phyloP scores from a whole-genome alignment of 2,329 filamentous ascomycete species.

The Claviceps cyperi region DNA sequence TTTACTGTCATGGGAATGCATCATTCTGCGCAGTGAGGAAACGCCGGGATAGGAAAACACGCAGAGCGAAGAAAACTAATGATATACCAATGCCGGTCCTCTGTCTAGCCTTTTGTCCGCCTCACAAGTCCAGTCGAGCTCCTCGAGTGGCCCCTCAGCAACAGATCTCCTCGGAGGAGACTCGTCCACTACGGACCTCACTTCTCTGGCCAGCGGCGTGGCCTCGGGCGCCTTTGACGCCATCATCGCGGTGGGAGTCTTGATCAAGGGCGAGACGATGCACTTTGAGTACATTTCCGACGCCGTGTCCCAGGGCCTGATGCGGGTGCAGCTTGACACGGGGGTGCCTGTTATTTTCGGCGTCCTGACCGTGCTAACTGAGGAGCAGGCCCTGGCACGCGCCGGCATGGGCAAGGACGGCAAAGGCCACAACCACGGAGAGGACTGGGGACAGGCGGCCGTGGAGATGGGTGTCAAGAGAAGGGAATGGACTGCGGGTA shows the following conservation, averaged over 20 bases:
- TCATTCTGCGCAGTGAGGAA: background rate
- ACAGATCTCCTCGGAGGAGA: constrained; percentile 55
- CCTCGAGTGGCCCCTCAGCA: constrained; percentile 46
- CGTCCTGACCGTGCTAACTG: constrained; percentile 72
- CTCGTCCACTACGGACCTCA: constrained; percentile 52
- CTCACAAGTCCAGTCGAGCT: constrained; percentile 69
- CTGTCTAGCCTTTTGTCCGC: constrained; percentile 59
- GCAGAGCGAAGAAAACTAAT: background rate
- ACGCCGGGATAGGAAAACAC: background rate
- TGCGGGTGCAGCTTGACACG: constrained; percentile 83
- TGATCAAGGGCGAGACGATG: constrained; percentile 98
- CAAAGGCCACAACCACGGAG: constrained; percentile 75
- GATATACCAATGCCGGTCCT: background rate
- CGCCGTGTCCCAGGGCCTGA: constrained; percentile 76
- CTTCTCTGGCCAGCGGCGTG: constrained; percentile 25
- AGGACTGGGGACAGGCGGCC: constrained; percentile 89
- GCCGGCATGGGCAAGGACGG: constrained; percentile 67
- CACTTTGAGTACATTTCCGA: constrained; percentile 99
- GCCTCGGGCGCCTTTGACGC: constrained; percentile 67
- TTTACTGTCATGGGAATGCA: background rate
- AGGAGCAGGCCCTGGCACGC: constrained; percentile 74
- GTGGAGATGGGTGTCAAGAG: constrained; percentile 89
- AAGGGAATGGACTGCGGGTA: constrained; percentile 65
- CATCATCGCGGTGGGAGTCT: constrained; percentile 83
- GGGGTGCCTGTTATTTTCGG: constrained; percentile 87